Conservation (phyloP, 495 filamentous ascomycete genomes). For the Apodospora peruviana region DNA sequence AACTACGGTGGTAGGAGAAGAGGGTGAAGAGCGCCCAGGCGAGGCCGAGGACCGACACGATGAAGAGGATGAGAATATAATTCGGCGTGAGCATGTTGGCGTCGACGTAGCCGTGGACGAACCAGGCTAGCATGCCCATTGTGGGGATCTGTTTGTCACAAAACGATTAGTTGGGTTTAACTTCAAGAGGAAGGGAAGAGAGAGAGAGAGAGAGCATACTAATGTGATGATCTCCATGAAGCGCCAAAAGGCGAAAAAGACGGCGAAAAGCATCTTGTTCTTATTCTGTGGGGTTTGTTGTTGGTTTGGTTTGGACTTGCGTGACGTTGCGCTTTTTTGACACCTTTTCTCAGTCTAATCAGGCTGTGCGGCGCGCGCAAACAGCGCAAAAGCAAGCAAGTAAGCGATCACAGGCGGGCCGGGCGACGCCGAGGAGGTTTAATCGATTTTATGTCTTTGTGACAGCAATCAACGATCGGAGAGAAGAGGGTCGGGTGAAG, state of each 20-base stretch:
- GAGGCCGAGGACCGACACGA: slow-evolving; percentile 71
- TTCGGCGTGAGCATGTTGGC: slow-evolving; percentile 68
- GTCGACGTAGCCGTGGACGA: slow-evolving; percentile 68
- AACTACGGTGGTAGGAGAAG: slow-evolving; percentile 69
- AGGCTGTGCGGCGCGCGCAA: no score
- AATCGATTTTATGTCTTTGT: no score
- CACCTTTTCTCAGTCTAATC: no score
- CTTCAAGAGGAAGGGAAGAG: slow-evolving; percentile 8
- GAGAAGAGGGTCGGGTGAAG: no score
- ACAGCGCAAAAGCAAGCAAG: no score
- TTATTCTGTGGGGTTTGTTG: no score
- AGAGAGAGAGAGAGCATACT: slow-evolving; percentile 27
- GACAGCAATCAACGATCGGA: no score
- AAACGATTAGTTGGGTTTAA: no score
- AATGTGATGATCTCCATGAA: slow-evolving; percentile 75
- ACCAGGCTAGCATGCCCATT: slow-evolving; percentile 83
- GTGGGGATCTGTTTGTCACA: slow-evolving; percentile 59
- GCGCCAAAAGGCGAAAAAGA: slow-evolving; percentile 83
- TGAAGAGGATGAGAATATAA: slow-evolving; percentile 86
- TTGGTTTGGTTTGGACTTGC: no score
- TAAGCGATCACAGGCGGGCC: no score
- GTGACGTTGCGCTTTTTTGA: no score
- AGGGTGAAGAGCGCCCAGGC: slow-evolving; percentile 79
- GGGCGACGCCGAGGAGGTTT: no score
- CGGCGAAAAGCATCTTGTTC: slow-evolving; percentile 68